Base-by-base conservation (phyloP, 1,284 basidiomycete species). In the Waitea zeae region DNA sequence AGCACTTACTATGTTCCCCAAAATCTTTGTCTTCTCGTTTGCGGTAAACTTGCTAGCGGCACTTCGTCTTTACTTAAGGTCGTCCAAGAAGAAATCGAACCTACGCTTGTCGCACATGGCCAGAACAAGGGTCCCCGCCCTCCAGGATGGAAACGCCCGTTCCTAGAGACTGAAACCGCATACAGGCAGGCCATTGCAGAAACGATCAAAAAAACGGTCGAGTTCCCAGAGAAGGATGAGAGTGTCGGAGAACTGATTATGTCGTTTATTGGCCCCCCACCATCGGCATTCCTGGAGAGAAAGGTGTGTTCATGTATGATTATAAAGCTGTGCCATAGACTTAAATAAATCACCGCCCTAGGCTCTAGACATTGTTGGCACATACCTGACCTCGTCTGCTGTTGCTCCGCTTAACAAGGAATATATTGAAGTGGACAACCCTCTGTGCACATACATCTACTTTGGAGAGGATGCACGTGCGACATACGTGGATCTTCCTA, bases 191-290 rank as follows among this genome's bases (percentile, higher is more conserved):
- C 67, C 4, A 66, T 87, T 17, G 38, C 61, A 6, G 51, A 67
- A 40, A 65, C 69, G 2, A 49, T 63, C 33, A 71, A 67, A 41
- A 68, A 77, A 38, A 62, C 67, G 0, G 73, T 97, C 20, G 83
- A 93, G 45, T 99, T 99, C 49, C 95, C 95, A n/a, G 95, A 97
- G 56, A 77, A 88, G 54, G 93, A 98, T 51, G 95, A 98, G 61
- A 89, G 81, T 39, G 67, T 88, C 42, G 93, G 95, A 28, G 90
- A 97, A 58, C 51, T 97, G 5, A 61, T 72, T 31, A 65, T 96
- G 38, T 70, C 63, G 14, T 95, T 79, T 61, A 62, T 84, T 40
- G 92, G 93, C 2, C 84, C 83, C 20, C 51, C 73, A 31, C 72
- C 74, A 12, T 72, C 69, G 37, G 70, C 80, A 40, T 87, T 80